Percentiles rank a stretch among this genome's conserved stretches.
phyloP scores from a whole-genome alignment of 495 filamentous ascomycete species.

The Sabuloglossum arenarium region DNA sequence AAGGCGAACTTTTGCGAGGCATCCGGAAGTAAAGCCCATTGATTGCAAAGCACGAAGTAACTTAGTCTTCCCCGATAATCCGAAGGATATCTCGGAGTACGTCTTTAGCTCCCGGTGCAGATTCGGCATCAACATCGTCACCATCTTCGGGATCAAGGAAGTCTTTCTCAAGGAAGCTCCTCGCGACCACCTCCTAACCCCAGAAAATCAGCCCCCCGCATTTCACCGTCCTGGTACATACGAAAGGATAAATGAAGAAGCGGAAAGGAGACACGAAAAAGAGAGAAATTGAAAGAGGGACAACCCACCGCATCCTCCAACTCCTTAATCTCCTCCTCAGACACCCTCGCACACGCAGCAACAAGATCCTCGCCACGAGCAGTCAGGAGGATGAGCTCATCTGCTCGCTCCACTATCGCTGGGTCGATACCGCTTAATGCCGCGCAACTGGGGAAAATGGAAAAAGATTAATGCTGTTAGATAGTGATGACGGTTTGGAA shows the following conservation, averaged over 20 bases:
- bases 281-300: neutral
- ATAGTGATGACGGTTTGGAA: too few species aligned
- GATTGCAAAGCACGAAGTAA: neutral
- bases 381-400: constrained; percentile 46
- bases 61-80: neutral
- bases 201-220: neutral
- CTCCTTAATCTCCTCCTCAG: constrained; percentile 32
- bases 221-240: constrained; percentile 10
- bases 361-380: constrained; percentile 58
- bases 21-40: too few species aligned
- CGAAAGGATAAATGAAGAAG: neutral
- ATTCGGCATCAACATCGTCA: too few species aligned
- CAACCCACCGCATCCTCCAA: constrained; percentile 38
- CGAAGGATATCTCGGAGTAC: neutral
- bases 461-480: too few species aligned
- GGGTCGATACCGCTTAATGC: constrained; percentile 61
- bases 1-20: too few species aligned
- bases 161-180: neutral
- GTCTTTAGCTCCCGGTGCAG: neutral
- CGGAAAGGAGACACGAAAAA: neutral
- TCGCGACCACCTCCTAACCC: neutral
- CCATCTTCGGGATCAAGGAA: neutral
- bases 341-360: constrained; percentile 41
- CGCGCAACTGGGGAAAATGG: constrained; percentile 33
- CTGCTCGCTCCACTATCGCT: constrained; percentile 53